Evolutionary conservation across 1,284 basidiomycete genomes (phyloP).

Genomic region (Sanghuangporus baumii): DNA sequence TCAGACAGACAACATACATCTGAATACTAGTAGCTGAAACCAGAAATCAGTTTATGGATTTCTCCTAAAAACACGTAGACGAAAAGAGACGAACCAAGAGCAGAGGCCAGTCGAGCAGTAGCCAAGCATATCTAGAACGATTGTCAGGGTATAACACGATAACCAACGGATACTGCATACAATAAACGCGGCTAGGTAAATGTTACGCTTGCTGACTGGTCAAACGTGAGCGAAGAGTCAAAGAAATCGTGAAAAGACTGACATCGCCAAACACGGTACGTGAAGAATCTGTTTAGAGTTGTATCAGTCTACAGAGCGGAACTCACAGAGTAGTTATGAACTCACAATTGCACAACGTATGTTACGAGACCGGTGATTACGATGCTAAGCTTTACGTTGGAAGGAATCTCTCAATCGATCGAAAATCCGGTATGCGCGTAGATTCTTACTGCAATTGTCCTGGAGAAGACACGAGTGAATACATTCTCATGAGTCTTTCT

Average conservation of each 20-base stretch:
- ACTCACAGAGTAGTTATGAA: background rate
- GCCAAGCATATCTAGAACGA: constrained; percentile 2
- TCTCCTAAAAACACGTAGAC: background rate
- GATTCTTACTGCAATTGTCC: constrained; percentile 11
- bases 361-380: constrained; percentile 15
- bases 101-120: constrained; percentile 13
- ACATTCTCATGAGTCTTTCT: background rate
- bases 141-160: background rate
- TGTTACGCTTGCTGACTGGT: constrained; percentile 14
- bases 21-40: constrained; percentile 6
- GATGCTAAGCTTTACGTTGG: constrained; percentile 8
- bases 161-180: background rate
- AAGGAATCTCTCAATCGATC: background rate
- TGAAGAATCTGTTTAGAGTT: constrained; percentile 7
- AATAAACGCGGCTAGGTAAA: constrained; percentile 1
- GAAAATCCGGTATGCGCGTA: background rate
- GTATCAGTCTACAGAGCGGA: background rate
- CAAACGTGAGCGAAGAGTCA: background rate
- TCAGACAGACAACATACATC: constrained; percentile 1
- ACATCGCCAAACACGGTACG: constrained; percentile 16
- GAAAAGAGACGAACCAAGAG: constrained; percentile 7
- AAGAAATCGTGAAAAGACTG: background rate
- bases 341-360: constrained; percentile 15
- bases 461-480: background rate
- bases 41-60: background rate